Evolutionary conservation across 1,284 basidiomycete species (phyloP).

Genomic region (Boletus sp.): DNA sequence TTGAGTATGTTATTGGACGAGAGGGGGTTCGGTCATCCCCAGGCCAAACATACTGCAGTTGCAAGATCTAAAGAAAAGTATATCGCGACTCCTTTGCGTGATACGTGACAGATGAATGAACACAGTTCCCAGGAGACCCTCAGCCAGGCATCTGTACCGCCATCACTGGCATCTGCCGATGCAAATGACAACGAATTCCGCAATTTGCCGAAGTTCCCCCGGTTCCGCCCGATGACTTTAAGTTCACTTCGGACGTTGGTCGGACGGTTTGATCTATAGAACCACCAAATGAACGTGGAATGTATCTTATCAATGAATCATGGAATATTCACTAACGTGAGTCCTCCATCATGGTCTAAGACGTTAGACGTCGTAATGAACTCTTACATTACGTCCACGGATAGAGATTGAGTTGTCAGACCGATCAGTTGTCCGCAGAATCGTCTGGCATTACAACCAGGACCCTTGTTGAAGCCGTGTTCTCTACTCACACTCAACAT

Average conservation of each 20-base stretch:
- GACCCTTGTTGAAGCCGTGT: background rate
- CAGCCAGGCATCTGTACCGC: no score
- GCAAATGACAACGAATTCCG: background rate
- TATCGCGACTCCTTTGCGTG: no score
- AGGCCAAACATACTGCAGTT: no score
- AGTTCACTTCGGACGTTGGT: background rate
- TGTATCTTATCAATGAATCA: background rate
- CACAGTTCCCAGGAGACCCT: no score
- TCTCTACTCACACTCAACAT: background rate
- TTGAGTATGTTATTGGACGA: background rate
- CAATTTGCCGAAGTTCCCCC: background rate
- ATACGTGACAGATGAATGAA: no score
- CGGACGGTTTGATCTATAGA: background rate
- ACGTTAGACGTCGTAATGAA: background rate
- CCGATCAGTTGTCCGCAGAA: no score
- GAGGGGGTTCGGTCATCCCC: no score
- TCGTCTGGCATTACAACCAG: no score
- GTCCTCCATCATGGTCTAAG: background rate
- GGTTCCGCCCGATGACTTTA: background rate
- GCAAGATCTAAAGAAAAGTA: no score
- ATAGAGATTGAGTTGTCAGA: background rate
- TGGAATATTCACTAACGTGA: background rate
- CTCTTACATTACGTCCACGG: background rate
- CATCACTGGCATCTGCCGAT: no score
- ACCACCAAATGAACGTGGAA: background rate